Conservation (phyloP, 306 rosid genomes). For the Fragaria iinumae region DNA sequence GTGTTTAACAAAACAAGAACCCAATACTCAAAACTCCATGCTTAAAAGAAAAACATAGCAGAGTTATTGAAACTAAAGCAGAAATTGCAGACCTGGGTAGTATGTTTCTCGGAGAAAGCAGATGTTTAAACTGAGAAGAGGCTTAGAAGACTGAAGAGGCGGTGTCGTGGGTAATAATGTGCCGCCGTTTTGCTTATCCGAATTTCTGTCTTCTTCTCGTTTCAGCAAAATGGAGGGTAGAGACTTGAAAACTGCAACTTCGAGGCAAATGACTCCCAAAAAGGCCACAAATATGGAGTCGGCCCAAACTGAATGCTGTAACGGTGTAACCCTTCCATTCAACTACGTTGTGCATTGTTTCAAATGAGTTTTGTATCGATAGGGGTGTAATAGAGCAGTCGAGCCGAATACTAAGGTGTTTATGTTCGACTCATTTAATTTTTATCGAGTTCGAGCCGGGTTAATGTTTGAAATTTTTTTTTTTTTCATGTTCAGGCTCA, state of each 20-base stretch:
- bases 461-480: no score
- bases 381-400: no score
- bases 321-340: no score
- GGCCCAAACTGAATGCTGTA: not conserved
- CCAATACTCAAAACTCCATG: slow-evolving; percentile 20
- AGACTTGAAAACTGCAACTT: not conserved
- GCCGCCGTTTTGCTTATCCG: slow-evolving; percentile 33
- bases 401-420: no score
- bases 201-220: slow-evolving; percentile 15
- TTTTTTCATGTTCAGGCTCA: no score
- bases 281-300: not conserved
- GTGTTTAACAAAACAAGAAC: slow-evolving; percentile 14
- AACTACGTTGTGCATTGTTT: no score
- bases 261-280: not conserved
- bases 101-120: not conserved
- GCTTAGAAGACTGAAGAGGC: slow-evolving; percentile 5
- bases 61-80: not conserved
- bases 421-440: no score
- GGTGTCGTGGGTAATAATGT: slow-evolving; percentile 9
- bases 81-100: not conserved
- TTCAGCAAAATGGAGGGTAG: not conserved
- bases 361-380: no score
- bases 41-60: not conserved
- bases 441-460: no score
- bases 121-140: not conserved